Evolutionary conservation across 768 basidiomycete genomes (phyloP).

Genomic region (Porpolomopsis calyptriformis): DNA sequence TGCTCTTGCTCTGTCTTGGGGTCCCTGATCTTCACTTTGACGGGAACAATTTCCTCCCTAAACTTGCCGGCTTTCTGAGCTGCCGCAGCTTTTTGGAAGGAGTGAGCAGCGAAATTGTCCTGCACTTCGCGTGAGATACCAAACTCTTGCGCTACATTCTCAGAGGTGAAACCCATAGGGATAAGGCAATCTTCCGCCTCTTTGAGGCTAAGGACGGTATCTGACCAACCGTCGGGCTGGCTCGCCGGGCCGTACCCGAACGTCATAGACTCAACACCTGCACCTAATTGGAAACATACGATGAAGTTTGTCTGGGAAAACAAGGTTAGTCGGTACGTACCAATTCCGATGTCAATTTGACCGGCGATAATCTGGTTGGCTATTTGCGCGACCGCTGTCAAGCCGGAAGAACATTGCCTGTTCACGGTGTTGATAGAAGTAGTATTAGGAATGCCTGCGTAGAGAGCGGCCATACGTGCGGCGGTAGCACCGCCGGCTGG

Average conservation of each 20-base stretch:
- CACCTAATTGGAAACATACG: slow-evolving; percentile 38
- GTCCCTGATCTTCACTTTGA: slow-evolving; percentile 58
- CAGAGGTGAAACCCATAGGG: slow-evolving; percentile 92
- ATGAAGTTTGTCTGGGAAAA: slow-evolving; percentile 5
- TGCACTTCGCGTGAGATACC: slow-evolving; percentile 64
- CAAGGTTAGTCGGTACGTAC: slow-evolving; percentile 28
- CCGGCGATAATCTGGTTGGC: slow-evolving; percentile 69
- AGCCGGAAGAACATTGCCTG: slow-evolving; percentile 82
- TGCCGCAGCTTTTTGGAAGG: slow-evolving; percentile 74
- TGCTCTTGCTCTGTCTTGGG: slow-evolving; percentile 61
- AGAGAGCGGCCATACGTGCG: slow-evolving; percentile 80
- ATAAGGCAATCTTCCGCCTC: slow-evolving; percentile 74
- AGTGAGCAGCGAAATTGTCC: slow-evolving; percentile 75
- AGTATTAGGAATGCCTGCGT: slow-evolving; percentile 75
- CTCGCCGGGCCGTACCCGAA: slow-evolving; percentile 55
- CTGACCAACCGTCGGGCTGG: slow-evolving; percentile 48
- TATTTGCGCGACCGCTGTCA: slow-evolving; percentile 73
- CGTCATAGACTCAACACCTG: slow-evolving; percentile 89
- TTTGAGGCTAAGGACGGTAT: slow-evolving; percentile 50
- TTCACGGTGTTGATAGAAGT: slow-evolving; percentile 75
- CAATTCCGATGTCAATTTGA: slow-evolving; percentile 85
- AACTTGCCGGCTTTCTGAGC: slow-evolving; percentile 78
- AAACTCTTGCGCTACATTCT: slow-evolving; percentile 78
- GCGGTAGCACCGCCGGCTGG: slow-evolving; percentile 72
- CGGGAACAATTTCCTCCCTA: slow-evolving; percentile 73